These are phyloP conservation scores for Austroboletus olivaceoglutinosus DNA, from an alignment of 1,284 basidiomycete genomes.

Conservation along the genomic window DNA sequence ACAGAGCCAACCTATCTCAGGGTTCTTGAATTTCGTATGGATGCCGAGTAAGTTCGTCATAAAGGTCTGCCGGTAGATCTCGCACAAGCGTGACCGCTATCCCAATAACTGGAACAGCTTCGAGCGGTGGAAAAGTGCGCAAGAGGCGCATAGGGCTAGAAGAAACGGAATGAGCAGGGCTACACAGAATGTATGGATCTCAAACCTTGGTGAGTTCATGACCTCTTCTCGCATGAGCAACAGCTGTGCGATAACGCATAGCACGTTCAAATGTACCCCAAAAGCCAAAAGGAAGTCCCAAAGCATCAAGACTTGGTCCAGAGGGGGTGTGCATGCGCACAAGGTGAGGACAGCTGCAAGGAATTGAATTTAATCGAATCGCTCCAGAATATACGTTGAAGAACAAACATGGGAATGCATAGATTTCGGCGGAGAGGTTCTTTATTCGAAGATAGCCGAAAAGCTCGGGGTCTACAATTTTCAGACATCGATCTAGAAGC, in stretches of 20 bases:
- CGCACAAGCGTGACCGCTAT: constrained; percentile 92
- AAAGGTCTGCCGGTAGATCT: constrained; percentile 86
- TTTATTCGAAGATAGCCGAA: constrained; percentile 81
- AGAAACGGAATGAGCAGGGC: constrained; percentile 11
- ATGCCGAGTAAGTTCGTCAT: constrained; percentile 86
- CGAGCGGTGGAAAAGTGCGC: constrained; percentile 90
- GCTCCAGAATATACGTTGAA: background rate
- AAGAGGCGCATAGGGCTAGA: constrained; percentile 90
- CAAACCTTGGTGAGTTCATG: constrained; percentile 79
- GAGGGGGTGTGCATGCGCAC: constrained; percentile 94
- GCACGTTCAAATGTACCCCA: constrained; percentile 92
- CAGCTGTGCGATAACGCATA: constrained; percentile 95
- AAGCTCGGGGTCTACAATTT: constrained; percentile 86
- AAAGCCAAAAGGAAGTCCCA: constrained; percentile 99
- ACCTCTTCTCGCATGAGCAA: constrained; percentile 87
- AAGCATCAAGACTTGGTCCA: constrained; percentile 89
- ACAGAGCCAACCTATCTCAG: constrained; percentile 11
- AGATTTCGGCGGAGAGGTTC: constrained; percentile 96
- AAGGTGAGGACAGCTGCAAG: constrained; percentile 85
- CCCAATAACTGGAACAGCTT: constrained; percentile 84
- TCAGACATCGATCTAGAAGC: constrained; percentile 89
- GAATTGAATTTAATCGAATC: constrained; percentile 1
- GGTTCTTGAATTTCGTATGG: constrained; percentile 64
- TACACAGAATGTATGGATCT: constrained; percentile 6
- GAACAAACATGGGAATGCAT: constrained; percentile 90